Base-by-base conservation (phyloP, 2,329 filamentous ascomycete genomes). In the Trichoderma sp. region DNA sequence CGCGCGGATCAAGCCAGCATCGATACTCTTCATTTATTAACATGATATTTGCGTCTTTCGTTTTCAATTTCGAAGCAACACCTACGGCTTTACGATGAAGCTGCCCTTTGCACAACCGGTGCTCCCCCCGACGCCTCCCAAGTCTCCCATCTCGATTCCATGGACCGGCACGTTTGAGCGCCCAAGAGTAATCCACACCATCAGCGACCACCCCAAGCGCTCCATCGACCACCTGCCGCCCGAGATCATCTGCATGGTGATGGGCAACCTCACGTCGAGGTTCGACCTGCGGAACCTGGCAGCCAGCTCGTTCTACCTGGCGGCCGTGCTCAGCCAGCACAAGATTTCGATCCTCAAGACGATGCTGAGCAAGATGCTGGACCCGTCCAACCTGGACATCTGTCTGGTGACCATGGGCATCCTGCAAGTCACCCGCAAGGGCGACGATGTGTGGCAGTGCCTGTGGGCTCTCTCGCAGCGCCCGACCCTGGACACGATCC, bases 321-420 rank as follows among this genome's bases (percentile, higher is more conserved):
- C 43, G 19, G 50, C 41, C 15, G 60, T 63, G n/a, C 43, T 63
- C n/a, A 63, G 45, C 10, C 26, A 39, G 15, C 26, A 45, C 17
- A 54, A 39, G 50, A 9, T 63, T n/a, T 26, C 10, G 14, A 63
- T 63, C 15, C 60, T 63, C 50, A 63, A 55, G 21, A 24, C 15
- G 9, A 63, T 63, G 41, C 44, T 54, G 26, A 14, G 9, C 26
- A 55, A 47, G 14, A 21, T 47, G 5, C 51, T 63, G 17, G n/a
- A 54, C 2, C 50, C 60, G 12, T 63, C 60, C 26, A 63, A 63
- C 50, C 5, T 63, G 41, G 50, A 54, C 15, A 55, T 63, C 7
- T 63, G 60, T 19, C 60, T 63, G 26, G 24, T 63, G 19, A 63
- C 48, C 19, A 63, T 63, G 60, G 60, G 60, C 15, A 17, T 63